These are phyloP conservation scores for Anthoceros angustus DNA, from an alignment of 225 moss, liverwort and hornwort genomes.

Conservation along the genomic window DNA sequence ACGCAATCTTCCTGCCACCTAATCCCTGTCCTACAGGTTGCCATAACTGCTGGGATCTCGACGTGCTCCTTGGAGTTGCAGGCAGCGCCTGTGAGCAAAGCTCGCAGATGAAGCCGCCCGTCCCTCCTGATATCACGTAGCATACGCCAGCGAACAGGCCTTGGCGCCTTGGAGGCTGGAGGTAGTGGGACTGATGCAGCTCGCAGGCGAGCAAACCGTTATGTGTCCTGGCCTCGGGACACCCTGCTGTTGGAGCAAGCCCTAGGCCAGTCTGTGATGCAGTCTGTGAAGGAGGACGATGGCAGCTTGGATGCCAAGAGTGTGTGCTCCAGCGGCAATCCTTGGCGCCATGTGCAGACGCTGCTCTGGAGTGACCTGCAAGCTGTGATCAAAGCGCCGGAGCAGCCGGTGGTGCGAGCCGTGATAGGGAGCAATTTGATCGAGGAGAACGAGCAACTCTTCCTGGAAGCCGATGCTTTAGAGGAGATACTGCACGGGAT, in stretches of 20 bases:
- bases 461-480: background rate
- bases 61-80: background rate
- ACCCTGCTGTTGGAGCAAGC: too few species aligned
- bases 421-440: background rate
- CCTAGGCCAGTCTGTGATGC: too few species aligned
- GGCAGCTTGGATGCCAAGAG: background rate
- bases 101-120: too few species aligned
- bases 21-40: background rate
- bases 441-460: background rate
- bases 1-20: background rate
- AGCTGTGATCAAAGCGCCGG: background rate
- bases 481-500: background rate
- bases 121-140: background rate
- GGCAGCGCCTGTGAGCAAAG: too few species aligned
- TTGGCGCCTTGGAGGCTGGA: background rate
- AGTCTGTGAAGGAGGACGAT: background rate
- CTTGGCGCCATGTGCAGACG: constrained; percentile 1
- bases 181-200: background rate
- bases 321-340: background rate
- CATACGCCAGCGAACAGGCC: too few species aligned
- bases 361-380: background rate
- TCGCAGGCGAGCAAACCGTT: background rate
- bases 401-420: background rate
- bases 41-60: constrained; percentile 2
- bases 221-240: too few species aligned